Evolutionary conservation across 2,329 filamentous ascomycete genomes (phyloP).

Genomic region (Fusarium floridanum): DNA sequence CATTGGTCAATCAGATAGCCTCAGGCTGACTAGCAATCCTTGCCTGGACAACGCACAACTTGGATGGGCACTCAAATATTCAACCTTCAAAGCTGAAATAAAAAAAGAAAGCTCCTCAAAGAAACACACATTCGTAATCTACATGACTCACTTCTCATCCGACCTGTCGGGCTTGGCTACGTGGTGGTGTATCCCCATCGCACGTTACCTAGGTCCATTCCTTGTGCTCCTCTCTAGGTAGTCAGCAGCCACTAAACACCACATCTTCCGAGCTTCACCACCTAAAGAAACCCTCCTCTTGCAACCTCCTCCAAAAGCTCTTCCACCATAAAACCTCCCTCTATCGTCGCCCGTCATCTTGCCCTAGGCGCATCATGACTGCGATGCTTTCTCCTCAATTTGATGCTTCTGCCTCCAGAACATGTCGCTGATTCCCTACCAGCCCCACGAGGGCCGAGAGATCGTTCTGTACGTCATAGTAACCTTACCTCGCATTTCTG

Average conservation of each 20-base stretch:
- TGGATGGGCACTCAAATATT: background rate
- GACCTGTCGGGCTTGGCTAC: background rate
- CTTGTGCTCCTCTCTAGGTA: background rate
- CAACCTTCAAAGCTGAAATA: background rate
- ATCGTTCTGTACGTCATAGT: conserved; percentile 78
- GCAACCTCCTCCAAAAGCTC: conserved; percentile 9
- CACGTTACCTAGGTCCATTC: conserved; percentile 9
- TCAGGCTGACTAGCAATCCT: background rate
- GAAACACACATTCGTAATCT: background rate
- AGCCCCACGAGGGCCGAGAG: conserved; percentile 78
- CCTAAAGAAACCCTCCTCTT: conserved; percentile 15
- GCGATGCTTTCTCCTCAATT: conserved; percentile 37
- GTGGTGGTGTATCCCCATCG: conserved; percentile 9
- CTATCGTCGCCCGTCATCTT: conserved; percentile 20
- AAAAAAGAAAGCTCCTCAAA: background rate
- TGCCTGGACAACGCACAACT: background rate
- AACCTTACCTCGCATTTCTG: conserved; percentile 5
- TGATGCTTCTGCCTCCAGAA: conserved; percentile 35
- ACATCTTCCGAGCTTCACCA: conserved; percentile 26
- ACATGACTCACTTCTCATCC: background rate
- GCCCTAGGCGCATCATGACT: conserved; percentile 35
- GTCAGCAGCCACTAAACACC: conserved; percentile 29
- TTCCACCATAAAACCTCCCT: conserved; percentile 10
- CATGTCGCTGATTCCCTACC: conserved; percentile 82
- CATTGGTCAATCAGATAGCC: background rate